Evolutionary conservation across 2,329 filamentous ascomycete species (phyloP).

Genomic region (Davidsoniella eucalypti): DNA sequence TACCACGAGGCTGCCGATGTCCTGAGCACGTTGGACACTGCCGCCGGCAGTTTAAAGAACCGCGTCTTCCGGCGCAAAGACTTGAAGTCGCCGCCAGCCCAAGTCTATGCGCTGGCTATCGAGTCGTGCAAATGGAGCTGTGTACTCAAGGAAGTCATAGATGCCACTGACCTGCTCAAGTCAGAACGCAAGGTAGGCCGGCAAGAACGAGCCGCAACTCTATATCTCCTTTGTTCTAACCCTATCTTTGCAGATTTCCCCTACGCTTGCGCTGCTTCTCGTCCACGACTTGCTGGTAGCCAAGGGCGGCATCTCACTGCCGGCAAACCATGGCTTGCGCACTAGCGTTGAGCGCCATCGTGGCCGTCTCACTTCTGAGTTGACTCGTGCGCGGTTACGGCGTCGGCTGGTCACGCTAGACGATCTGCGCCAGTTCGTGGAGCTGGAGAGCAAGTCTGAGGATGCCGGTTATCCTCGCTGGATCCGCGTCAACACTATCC

Average conservation of each 20-base stretch:
- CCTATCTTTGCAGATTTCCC: slow-evolving; percentile 46
- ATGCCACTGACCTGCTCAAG: slow-evolving; percentile 58
- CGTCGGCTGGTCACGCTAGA: slow-evolving; percentile 53
- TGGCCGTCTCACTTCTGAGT: slow-evolving; percentile 61
- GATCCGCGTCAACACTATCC: slow-evolving; percentile 74
- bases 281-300: slow-evolving; percentile 73
- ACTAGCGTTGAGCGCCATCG: slow-evolving; percentile 66
- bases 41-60: slow-evolving; percentile 78
- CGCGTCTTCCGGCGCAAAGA: slow-evolving; percentile 60
- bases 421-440: slow-evolving; percentile 43
- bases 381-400: slow-evolving; percentile 62
- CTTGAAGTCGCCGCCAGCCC: slow-evolving; percentile 60
- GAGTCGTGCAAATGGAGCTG: slow-evolving; percentile 85
- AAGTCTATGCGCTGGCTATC: slow-evolving; percentile 73
- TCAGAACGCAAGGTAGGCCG: slow-evolving; percentile 62
- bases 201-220: background rate
- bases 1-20: slow-evolving; percentile 82
- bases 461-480: slow-evolving; percentile 62
- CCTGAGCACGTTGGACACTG: slow-evolving; percentile 37
- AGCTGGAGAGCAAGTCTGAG: slow-evolving; percentile 30
- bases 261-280: slow-evolving; percentile 63
- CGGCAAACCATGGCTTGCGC: slow-evolving; percentile 61
- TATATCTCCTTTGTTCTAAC: slow-evolving; percentile 15
- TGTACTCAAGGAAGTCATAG: slow-evolving; percentile 78
- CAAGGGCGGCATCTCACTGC: slow-evolving; percentile 68